phyloP scores from a whole-genome alignment of 768 basidiomycete species.

The Calocera cornea region DNA sequence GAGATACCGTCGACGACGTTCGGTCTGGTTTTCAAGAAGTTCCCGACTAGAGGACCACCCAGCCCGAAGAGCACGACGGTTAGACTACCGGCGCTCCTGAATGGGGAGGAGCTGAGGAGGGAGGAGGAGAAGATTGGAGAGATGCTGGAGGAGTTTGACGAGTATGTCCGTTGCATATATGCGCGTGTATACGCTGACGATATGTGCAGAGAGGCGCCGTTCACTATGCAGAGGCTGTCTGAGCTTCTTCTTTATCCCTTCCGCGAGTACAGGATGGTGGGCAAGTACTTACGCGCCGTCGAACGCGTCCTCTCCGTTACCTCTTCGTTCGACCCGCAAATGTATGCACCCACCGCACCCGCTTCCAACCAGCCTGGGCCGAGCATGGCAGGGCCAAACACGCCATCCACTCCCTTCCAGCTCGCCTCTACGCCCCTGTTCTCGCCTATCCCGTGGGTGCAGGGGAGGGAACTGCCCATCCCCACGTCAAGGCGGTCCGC shows the following conservation, averaged over 20 bases:
- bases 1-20: neutral
- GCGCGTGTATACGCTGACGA: slow-evolving; percentile 9
- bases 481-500: slow-evolving; percentile 46
- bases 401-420: slow-evolving; percentile 23
- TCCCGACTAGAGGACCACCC: neutral
- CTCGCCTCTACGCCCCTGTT: slow-evolving; percentile 65
- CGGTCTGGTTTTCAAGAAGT: neutral
- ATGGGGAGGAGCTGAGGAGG: slow-evolving; percentile 43
- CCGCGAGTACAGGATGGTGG: slow-evolving; percentile 58
- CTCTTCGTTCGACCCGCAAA: slow-evolving; percentile 44
- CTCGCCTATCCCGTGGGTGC: slow-evolving; percentile 77
- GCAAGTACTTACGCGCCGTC: slow-evolving; percentile 79
- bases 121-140: slow-evolving; percentile 43
- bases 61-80: neutral
- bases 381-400: slow-evolving; percentile 36
- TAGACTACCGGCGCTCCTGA: slow-evolving; percentile 24
- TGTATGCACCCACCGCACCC: slow-evolving; percentile 37
- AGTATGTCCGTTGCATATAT: slow-evolving; percentile 33
- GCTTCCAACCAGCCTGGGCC: slow-evolving; percentile 26
- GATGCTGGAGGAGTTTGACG: slow-evolving; percentile 61
- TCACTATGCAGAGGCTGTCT: slow-evolving; percentile 80
- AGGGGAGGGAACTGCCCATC: slow-evolving; percentile 40
- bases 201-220: slow-evolving; percentile 48
- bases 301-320: slow-evolving; percentile 75
- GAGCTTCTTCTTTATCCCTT: slow-evolving; percentile 62